Percentiles rank a stretch among this genome's conserved stretches.
Evolutionary conservation across 2,329 filamentous ascomycete species (phyloP).

Genomic region (Ophiosphaerella korrae): DNA sequence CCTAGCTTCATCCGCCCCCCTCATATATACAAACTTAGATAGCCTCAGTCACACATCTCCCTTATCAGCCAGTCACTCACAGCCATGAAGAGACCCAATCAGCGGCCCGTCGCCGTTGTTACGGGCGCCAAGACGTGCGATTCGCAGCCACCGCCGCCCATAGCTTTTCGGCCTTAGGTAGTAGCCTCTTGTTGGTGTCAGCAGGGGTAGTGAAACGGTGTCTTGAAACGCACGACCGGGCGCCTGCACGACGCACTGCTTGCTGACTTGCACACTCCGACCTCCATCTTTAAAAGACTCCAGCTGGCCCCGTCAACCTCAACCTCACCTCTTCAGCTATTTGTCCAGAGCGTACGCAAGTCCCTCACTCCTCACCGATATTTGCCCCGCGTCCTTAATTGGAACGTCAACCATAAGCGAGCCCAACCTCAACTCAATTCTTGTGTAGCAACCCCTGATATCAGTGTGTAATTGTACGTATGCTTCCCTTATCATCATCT

Average conservation of each 20-base stretch:
- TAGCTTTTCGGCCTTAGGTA: conserved; percentile 26
- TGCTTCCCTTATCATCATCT: too few species aligned
- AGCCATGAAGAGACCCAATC: background rate
- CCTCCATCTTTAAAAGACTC: conserved; percentile 24
- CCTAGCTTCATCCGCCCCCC: too few species aligned
- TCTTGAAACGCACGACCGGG: conserved; percentile 43
- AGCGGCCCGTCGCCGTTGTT: conserved; percentile 14
- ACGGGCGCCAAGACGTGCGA: conserved; percentile 21
- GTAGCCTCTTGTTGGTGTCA: conserved; percentile 33
- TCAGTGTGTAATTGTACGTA: too few species aligned
- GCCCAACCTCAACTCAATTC: too few species aligned
- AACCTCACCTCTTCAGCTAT: conserved; percentile 26
- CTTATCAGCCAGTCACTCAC: background rate
- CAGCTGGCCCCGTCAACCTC: conserved; percentile 23
- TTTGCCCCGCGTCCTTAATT: background rate
- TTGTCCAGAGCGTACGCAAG: conserved; percentile 12
- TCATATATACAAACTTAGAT: too few species aligned
- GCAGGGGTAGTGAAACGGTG: conserved; percentile 45
- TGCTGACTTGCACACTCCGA: conserved; percentile 32
- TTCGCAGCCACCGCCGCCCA: conserved; percentile 1
- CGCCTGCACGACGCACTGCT: conserved; percentile 34
- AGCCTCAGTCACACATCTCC: too few species aligned
- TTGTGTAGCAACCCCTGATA: too few species aligned
- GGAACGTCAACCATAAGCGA: too few species aligned
- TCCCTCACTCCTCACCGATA: conserved; percentile 6